Evolutionary conservation across 2,329 filamentous ascomycete genomes (phyloP), one percentile per base, ranked within the genome.

Genomic region (Ascochyta clinopodiicola): DNA sequence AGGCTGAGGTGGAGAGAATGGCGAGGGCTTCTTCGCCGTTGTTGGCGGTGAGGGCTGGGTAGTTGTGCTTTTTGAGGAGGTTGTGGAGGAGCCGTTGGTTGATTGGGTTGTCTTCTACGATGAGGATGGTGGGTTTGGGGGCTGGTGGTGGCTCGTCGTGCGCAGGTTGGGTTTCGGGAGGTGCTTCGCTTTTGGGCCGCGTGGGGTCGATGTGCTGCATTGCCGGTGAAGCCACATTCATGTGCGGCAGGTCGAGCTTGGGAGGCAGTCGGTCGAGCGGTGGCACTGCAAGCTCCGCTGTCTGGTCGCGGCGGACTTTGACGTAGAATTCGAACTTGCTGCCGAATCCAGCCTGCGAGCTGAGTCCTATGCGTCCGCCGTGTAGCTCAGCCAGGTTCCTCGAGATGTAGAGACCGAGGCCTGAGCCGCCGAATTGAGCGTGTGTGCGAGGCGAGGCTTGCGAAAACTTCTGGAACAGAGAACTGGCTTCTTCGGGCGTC

Each of bases 381-480:
- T 69, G 67, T 19, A 69, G 45, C 51, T 70, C 68, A 21, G 59
- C 60, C 13, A 70, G 59, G 37, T 69, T 62, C 8, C 62, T 58
- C 5, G 67, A 70, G 43, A 70, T 69, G 49, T 66, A 70, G 6
- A 70, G 36, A 4, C 63, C 63, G 7, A 66, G 39, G 21, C 63
- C 63, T 4, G 62, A 63, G 15, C 63, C 63, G 2, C 67, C 67
- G 36, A 68, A 70, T 32, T 90, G 86, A 19, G 91, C 86, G 21
- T 66, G 57, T 5, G 63, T 66, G 24, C 60, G 60, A 17, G 60
- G 59, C 10, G 56, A 60, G 17, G 61, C 60, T 24, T 56, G 55
- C 36, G 36, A 51, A 38, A 47, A 44, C 9, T 51, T 49, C 39
- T 60, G 35, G 36, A 52, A 62, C 2, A 68, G 21, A 6, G 37